Evolutionary conservation across 495 filamentous ascomycete genomes (phyloP).

Genomic region (Rhypophila decipiens): DNA sequence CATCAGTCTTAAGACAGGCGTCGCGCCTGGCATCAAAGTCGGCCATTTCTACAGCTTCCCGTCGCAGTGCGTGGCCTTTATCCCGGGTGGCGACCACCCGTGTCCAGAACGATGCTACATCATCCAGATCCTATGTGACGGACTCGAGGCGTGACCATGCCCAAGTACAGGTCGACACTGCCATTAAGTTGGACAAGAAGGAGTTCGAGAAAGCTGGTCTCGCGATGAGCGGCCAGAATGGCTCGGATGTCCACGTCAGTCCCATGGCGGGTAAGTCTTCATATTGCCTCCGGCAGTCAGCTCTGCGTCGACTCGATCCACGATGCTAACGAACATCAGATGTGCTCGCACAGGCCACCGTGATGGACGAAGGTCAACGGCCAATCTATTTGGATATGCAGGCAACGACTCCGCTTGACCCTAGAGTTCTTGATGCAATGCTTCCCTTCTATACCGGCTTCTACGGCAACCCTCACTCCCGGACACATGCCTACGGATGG

Average conservation of each 20-base stretch:
- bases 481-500: slow-evolving; percentile 98
- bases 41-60: slow-evolving; percentile 38
- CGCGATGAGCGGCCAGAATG: slow-evolving; percentile 51
- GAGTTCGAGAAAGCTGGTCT: slow-evolving; percentile 70
- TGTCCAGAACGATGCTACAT: slow-evolving; percentile 4
- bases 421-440: slow-evolving; percentile 93
- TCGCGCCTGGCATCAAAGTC: slow-evolving; percentile 60
- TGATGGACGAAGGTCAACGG: slow-evolving; percentile 89
- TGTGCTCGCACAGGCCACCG: slow-evolving; percentile 83
- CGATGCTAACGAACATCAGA: slow-evolving; percentile 31
- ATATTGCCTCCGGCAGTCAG: neutral
- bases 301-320: neutral
- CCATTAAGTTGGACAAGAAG: slow-evolving; percentile 77
- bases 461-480: slow-evolving; percentile 95
- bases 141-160: slow-evolving; percentile 73
- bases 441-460: slow-evolving; percentile 87
- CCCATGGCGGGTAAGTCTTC: slow-evolving; percentile 69
- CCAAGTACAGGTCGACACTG: slow-evolving; percentile 73
- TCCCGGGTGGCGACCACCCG: slow-evolving; percentile 35
- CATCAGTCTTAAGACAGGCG: slow-evolving; percentile 69
- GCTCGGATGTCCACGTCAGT: slow-evolving; percentile 54
- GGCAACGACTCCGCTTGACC: slow-evolving; percentile 93
- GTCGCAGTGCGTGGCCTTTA: slow-evolving; percentile 38
- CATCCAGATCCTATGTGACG: slow-evolving; percentile 69
- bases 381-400: slow-evolving; percentile 99